Percentiles rank a stretch among this genome's conserved stretches.
phyloP scores from a whole-genome alignment of 768 basidiomycete species.

The Boletus reticulatus region DNA sequence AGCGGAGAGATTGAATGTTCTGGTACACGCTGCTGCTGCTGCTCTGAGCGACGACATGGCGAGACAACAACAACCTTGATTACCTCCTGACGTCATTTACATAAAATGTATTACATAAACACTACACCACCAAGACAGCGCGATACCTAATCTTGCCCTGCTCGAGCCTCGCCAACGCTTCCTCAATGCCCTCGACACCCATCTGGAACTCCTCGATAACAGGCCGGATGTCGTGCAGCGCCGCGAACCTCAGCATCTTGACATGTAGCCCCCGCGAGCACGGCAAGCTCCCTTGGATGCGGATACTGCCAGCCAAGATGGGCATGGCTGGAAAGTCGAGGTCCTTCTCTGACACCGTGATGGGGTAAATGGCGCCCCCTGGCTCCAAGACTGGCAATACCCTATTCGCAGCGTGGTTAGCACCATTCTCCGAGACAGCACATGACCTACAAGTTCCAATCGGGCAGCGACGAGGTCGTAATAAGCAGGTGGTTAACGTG shows the following conservation, averaged over 20 bases:
- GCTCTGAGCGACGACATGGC: conserved; percentile 18
- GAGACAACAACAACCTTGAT: background rate
- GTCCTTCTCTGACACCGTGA: conserved; percentile 24
- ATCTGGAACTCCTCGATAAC: conserved; percentile 33
- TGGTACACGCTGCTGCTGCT: background rate
- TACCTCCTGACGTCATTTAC: background rate
- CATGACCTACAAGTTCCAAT: conserved; percentile 30
- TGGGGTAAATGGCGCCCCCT: conserved; percentile 23
- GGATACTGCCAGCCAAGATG: conserved; percentile 16
- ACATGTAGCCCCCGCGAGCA: conserved; percentile 27
- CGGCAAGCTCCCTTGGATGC: conserved; percentile 25
- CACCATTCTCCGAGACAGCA: background rate
- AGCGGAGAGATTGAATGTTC: background rate
- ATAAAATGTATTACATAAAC: too few relatives aligned
- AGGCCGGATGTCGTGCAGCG: conserved; percentile 27
- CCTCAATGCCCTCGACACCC: conserved; percentile 29
- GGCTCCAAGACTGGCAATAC: conserved; percentile 26
- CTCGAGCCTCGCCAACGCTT: conserved; percentile 26
- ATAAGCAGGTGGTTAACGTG: conserved; percentile 33
- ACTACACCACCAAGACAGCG: conserved; percentile 22
- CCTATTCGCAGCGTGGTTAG: conserved; percentile 9
- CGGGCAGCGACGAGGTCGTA: conserved; percentile 27
- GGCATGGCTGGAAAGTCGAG: conserved; percentile 21
- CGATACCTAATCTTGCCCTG: conserved; percentile 32
- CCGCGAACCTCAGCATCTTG: conserved; percentile 37